Evolutionary conservation across 2,329 filamentous ascomycete species (phyloP).

Genomic region (Eutypa lata): DNA sequence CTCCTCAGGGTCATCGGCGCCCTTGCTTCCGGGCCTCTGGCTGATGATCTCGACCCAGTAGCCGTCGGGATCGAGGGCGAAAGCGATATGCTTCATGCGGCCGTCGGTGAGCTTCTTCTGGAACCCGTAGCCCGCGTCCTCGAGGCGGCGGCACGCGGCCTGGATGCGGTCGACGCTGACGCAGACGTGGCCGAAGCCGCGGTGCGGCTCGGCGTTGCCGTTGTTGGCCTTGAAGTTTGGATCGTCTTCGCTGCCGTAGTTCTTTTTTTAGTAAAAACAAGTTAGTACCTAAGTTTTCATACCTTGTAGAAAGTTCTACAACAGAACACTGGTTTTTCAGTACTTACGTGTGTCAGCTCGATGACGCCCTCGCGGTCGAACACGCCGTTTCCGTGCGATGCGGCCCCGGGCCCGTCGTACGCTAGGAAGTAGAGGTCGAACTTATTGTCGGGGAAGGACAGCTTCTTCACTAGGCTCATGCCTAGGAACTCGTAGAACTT

Average conservation of each 20-base stretch:
- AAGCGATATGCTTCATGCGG: slow-evolving; percentile 83
- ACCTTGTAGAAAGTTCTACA: too few species aligned
- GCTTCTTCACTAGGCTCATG: slow-evolving; percentile 77
- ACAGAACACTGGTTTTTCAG: too few species aligned
- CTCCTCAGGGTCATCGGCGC: slow-evolving; percentile 66
- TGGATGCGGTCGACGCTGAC: slow-evolving; percentile 82
- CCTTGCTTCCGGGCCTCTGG: slow-evolving; percentile 50
- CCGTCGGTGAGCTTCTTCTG: slow-evolving; percentile 94
- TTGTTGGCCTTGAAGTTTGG: slow-evolving; percentile 76
- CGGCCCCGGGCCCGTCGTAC: slow-evolving; percentile 73
- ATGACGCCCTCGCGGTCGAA: slow-evolving; percentile 88
- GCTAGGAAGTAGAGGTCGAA: slow-evolving; percentile 96
- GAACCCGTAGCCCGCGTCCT: slow-evolving; percentile 87
- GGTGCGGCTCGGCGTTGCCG: slow-evolving; percentile 85
- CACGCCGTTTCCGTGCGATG: slow-evolving; percentile 66
- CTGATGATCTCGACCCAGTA: slow-evolving; percentile 86
- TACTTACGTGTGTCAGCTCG: slow-evolving; percentile 77
- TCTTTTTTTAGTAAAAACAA: too few species aligned
- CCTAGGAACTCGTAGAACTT: slow-evolving; percentile 94
- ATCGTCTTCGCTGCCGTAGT: slow-evolving; percentile 87
- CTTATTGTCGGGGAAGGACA: slow-evolving; percentile 80
- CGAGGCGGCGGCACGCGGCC: slow-evolving; percentile 83
- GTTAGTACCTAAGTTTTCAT: too few species aligned
- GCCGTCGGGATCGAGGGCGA: slow-evolving; percentile 82
- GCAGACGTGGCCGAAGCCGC: slow-evolving; percentile 82